Conservation (phyloP, 352 stramenopile species). For the Blastocystis sp. region DNA sequence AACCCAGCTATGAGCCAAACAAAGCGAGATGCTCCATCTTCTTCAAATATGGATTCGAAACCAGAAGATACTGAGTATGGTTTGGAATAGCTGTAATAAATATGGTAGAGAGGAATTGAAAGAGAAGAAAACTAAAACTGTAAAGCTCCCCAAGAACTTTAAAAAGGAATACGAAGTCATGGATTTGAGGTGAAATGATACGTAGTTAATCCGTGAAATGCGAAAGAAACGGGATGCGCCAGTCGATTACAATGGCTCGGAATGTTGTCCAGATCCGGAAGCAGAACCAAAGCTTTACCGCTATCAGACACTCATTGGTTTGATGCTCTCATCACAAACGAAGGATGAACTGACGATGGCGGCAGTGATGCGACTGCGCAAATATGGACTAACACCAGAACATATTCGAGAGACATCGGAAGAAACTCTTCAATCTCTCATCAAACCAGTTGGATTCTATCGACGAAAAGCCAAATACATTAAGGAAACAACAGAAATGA, state of each 20-base stretch:
- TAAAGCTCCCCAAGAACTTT: no score
- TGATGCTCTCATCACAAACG: slow-evolving; percentile 93
- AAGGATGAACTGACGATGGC: slow-evolving; percentile 84
- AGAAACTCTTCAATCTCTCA: slow-evolving; percentile 81
- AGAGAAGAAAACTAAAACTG: no score
- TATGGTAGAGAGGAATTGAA: no score
- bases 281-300: slow-evolving; percentile 72
- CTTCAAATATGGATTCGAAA: no score
- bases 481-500: slow-evolving; percentile 77
- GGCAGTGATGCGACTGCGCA: slow-evolving; percentile 71
- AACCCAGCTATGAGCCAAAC: no score
- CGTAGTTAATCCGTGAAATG: slow-evolving; percentile 75
- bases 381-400: slow-evolving; percentile 80
- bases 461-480: slow-evolving; percentile 93
- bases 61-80: no score
- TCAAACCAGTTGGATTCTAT: slow-evolving; percentile 88
- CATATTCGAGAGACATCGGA: slow-evolving; percentile 81
- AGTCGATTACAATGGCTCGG: slow-evolving; percentile 76
- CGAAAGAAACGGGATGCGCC: slow-evolving; percentile 75
- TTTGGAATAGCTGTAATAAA: no score
- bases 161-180: no score
- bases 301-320: slow-evolving; percentile 88
- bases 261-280: slow-evolving; percentile 73
- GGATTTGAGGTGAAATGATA: no score
- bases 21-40: no score